These are phyloP conservation scores for Alloteropsis semialata DNA, from an alignment of 176 grass and related monocot species.

Conservation along the genomic window DNA sequence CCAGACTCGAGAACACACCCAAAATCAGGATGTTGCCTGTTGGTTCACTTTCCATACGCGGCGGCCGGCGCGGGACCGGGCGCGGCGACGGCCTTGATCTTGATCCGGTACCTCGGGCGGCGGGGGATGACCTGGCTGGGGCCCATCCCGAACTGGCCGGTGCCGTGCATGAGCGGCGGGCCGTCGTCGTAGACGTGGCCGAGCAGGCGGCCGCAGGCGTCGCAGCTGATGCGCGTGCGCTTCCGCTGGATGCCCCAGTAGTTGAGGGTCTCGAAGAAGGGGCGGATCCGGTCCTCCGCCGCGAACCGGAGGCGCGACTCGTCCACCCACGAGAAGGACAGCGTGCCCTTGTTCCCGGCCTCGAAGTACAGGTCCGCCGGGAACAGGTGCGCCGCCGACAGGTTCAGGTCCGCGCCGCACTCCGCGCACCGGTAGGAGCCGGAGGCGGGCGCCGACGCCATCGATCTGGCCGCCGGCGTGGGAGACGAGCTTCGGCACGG, in stretches of 20 bases:
- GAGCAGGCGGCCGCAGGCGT: slow-evolving; percentile 56
- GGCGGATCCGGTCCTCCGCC: slow-evolving; percentile 61
- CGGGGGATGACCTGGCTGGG: slow-evolving; percentile 75
- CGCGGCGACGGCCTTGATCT: slow-evolving; percentile 65
- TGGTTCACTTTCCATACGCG: background rate
- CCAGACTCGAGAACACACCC: no score
- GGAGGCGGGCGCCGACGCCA: slow-evolving; percentile 1
- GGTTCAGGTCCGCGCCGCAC: slow-evolving; percentile 77
- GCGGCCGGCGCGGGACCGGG: background rate
- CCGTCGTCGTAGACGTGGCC: slow-evolving; percentile 93
- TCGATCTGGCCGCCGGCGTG: background rate
- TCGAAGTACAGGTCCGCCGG: slow-evolving; percentile 69
- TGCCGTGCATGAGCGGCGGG: slow-evolving; percentile 55
- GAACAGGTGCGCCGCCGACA: slow-evolving; percentile 64
- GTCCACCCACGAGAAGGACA: slow-evolving; percentile 92
- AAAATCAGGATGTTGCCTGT: no score
- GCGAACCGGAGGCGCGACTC: slow-evolving; percentile 66
- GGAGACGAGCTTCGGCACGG: no score
- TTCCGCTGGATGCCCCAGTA: slow-evolving; percentile 90
- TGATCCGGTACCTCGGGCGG: slow-evolving; percentile 73
- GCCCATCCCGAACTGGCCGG: slow-evolving; percentile 72
- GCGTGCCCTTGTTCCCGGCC: slow-evolving; percentile 87
- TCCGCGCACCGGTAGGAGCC: slow-evolving; percentile 42
- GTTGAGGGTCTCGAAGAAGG: slow-evolving; percentile 83
- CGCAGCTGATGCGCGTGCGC: slow-evolving; percentile 71